Percentiles rank a stretch among this genome's conserved stretches.
Conservation (phyloP, 1,284 basidiomycete genomes). For the Stereum hirsutum region DNA sequence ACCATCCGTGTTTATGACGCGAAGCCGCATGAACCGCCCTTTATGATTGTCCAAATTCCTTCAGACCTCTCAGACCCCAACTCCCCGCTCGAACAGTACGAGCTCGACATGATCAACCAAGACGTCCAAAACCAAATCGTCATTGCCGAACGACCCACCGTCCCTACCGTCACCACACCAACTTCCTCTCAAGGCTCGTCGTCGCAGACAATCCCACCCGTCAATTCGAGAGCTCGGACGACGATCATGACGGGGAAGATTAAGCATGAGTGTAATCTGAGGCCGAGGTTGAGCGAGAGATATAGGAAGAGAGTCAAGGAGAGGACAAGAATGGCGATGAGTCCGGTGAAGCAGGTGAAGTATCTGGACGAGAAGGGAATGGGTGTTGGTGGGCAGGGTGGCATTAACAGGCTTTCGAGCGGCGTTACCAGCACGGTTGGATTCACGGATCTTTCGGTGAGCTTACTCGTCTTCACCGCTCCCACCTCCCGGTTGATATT, state of each 20-base stretch:
- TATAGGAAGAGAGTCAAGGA: conserved; percentile 61
- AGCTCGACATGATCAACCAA: conserved; percentile 71
- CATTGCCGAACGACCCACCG: conserved; percentile 66
- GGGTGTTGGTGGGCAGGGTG: conserved; percentile 51
- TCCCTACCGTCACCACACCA: too few species aligned
- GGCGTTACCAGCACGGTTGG: conserved; percentile 22
- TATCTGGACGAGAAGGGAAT: conserved; percentile 54
- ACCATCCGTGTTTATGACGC: conserved; percentile 65
- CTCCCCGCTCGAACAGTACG: conserved; percentile 53
- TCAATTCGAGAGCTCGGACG: conserved; percentile 48
- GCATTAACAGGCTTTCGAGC: conserved; percentile 50
- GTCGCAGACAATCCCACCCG: too few species aligned
- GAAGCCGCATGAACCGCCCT: conserved; percentile 37
- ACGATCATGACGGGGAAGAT: conserved; percentile 69
- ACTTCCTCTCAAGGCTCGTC: too few species aligned
- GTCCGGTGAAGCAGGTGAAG: conserved; percentile 47
- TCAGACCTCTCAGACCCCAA: conserved; percentile 36
- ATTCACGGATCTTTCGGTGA: conserved; percentile 55
- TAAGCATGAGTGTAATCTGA: conserved; percentile 65
- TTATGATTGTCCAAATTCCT: conserved; percentile 61
- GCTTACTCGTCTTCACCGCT: conserved; percentile 17
- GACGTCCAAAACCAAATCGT: conserved; percentile 71
- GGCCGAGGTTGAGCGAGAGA: conserved; percentile 50
- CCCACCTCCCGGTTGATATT: background rate
- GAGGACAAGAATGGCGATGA: conserved; percentile 51